phyloP scores from a whole-genome alignment of 2,329 filamentous ascomycete genomes.

The Apiospora aurea region DNA sequence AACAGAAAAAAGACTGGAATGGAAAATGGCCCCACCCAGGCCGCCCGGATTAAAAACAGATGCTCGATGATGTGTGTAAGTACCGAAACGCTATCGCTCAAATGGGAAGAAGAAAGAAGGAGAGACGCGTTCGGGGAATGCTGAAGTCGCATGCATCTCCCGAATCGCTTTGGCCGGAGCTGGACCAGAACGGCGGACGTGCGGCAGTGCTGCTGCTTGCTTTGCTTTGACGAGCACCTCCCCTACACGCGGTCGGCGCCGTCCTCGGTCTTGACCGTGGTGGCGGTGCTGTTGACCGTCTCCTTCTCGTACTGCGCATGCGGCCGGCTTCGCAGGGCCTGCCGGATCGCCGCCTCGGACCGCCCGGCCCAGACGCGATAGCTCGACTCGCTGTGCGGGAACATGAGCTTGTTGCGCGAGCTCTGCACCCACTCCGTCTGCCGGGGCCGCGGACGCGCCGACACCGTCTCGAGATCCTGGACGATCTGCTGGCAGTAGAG shows the following conservation, averaged over 20 bases:
- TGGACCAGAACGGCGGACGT: too few species aligned
- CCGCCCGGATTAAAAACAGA: neutral
- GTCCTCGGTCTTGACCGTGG: constrained; percentile 5
- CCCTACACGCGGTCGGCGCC: constrained; percentile 1
- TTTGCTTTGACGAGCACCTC: too few species aligned
- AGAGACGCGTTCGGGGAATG: neutral
- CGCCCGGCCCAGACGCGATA: constrained; percentile 41
- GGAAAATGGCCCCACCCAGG: neutral
- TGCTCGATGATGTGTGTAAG: neutral
- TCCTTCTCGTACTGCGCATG: constrained; percentile 14
- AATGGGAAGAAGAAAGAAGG: neutral
- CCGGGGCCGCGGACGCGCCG: constrained; percentile 61
- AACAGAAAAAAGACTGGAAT: neutral
- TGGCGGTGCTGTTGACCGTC: constrained; percentile 15
- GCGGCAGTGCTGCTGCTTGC: too few species aligned
- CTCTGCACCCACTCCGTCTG: constrained; percentile 56
- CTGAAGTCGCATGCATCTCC: neutral
- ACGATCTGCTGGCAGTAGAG: constrained; percentile 76
- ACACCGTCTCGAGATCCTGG: constrained; percentile 69
- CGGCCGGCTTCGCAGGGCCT: constrained; percentile 39
- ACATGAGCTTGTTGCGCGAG: constrained; percentile 58
- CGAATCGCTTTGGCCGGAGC: neutral
- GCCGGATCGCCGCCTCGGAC: constrained; percentile 39
- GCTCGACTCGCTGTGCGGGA: constrained; percentile 49
- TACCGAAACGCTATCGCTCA: constrained; percentile 13